phyloP scores from a whole-genome alignment of 176 grass and related monocot genomes.

The Zizania latifolia region DNA sequence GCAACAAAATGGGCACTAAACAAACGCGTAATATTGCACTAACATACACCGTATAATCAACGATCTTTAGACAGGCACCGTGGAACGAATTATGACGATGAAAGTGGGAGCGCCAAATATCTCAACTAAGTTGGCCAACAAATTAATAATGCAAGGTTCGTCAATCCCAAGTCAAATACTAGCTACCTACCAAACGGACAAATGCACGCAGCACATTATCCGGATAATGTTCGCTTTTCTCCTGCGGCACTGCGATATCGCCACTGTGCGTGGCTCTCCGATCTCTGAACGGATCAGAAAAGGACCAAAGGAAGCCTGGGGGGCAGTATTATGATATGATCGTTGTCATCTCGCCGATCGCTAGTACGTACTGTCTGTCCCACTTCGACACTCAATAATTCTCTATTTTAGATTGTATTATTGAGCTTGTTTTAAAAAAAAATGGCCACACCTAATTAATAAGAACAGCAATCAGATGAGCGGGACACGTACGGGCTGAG shows the following conservation, averaged over 20 bases:
- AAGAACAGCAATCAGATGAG: background rate
- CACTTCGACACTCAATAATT: background rate
- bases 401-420: conserved; percentile 15
- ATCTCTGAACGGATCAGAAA: conserved; percentile 27
- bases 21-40: background rate
- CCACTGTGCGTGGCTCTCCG: background rate
- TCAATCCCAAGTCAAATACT: background rate
- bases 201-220: background rate
- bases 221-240: conserved; percentile 27
- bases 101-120: background rate
- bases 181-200: background rate
- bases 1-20: background rate
- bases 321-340: conserved; percentile 18
- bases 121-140: background rate
- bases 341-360: background rate
- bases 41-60: background rate
- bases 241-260: background rate
- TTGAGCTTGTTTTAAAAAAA: background rate
- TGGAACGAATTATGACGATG: background rate
- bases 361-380: background rate
- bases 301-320: background rate
- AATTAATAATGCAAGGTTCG: background rate
- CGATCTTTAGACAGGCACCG: background rate
- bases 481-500: background rate
- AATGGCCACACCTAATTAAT: background rate